These are phyloP conservation scores for Paecilomyces dactylethromorphus DNA, from an alignment of 2,329 filamentous ascomycete species.

Conservation along the genomic window DNA sequence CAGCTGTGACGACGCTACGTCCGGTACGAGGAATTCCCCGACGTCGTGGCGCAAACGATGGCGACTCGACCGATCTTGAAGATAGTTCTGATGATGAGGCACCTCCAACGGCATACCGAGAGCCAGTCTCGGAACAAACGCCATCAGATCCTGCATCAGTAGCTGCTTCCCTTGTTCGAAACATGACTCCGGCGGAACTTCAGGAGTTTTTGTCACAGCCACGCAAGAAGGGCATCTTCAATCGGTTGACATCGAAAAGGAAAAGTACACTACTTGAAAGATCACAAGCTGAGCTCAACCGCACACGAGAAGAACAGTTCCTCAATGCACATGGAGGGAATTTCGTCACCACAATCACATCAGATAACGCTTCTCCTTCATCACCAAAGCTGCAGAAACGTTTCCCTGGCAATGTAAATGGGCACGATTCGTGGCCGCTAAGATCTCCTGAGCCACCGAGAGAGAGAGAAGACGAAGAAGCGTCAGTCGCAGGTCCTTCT, in stretches of 20 bases:
- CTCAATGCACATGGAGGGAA: conserved; percentile 7
- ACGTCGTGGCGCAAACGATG: conserved; percentile 52
- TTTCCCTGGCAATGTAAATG: conserved; percentile 2
- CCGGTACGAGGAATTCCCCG: conserved; percentile 57
- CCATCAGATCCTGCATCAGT: not conserved
- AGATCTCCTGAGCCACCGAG: not conserved
- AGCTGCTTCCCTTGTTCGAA: conserved; percentile 30
- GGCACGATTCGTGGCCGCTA: conserved; percentile 18
- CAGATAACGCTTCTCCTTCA: conserved; percentile 8
- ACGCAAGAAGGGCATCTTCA: conserved; percentile 23
- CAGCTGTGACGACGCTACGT: conserved; percentile 29
- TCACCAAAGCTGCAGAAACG: conserved; percentile 23
- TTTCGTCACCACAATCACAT: conserved; percentile 11
- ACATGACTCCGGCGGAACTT: conserved; percentile 40
- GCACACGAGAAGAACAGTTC: conserved; percentile 17
- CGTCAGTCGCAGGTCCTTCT: not conserved
- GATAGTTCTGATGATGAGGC: conserved; percentile 52
- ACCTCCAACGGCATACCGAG: conserved; percentile 16
- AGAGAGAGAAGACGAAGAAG: not conserved
- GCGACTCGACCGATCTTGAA: conserved; percentile 56
- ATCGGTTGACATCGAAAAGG: conserved; percentile 24
- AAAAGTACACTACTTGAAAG: conserved; percentile 32
- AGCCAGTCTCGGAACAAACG: conserved; percentile 6
- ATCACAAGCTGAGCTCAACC: conserved; percentile 43
- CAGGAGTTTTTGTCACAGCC: conserved; percentile 28